phyloP scores from a whole-genome alignment of 2,329 filamentous ascomycete species.

The Fonsecaea erecta region DNA sequence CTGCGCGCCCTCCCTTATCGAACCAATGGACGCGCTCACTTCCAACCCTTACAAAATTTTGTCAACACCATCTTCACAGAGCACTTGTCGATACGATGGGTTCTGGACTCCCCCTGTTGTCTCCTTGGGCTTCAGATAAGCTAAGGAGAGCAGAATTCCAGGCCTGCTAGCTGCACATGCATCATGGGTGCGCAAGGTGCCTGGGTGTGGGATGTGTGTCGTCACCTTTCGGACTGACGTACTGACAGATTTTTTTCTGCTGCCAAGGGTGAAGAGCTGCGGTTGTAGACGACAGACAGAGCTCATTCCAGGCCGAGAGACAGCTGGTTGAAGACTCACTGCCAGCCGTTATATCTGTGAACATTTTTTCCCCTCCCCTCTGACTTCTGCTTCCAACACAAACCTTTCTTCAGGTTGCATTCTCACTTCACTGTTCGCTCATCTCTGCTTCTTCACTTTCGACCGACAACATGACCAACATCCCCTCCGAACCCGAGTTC shows the following conservation, averaged over 20 bases:
- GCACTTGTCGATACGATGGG: constrained; percentile 14
- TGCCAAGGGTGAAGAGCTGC: background rate
- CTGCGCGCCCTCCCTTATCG: constrained; percentile 26
- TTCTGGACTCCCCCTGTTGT: background rate
- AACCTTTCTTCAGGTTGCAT: background rate
- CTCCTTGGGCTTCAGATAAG: constrained; percentile 7
- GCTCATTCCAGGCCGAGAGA: background rate
- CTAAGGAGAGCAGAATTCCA: background rate
- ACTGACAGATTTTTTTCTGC: constrained; percentile 2
- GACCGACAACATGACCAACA: constrained; percentile 70
- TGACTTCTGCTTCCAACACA: background rate
- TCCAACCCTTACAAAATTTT: constrained; percentile 18
- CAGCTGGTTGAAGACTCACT: background rate
- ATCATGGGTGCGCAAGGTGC: constrained; percentile 6
- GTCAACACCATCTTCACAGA: constrained; percentile 17
- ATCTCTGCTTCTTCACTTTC: background rate
- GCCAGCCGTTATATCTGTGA: constrained; percentile 1
- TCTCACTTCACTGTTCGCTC: background rate
- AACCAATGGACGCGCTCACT: constrained; percentile 25
- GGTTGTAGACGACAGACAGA: background rate
- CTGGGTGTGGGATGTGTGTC: background rate
- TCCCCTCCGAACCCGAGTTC: constrained; percentile 91
- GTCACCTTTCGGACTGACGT: constrained; percentile 3
- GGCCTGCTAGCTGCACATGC: constrained; percentile 11
- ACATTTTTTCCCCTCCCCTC: background rate